Conservation (phyloP, 176 grass and related monocot genomes). For the Hordeum marinum region DNA sequence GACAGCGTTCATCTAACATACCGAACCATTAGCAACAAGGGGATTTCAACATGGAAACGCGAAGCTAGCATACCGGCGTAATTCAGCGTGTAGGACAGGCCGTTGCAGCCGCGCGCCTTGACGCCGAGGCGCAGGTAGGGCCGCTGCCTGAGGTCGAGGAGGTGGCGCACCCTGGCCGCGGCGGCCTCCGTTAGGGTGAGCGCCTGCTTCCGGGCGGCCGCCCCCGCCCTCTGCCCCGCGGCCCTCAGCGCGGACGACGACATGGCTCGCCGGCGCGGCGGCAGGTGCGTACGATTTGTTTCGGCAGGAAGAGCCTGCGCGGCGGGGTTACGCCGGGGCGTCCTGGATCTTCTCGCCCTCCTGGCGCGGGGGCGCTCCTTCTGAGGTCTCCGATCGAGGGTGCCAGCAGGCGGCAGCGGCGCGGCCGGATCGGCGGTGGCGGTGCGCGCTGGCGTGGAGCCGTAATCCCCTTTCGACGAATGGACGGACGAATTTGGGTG, state of each 20-base stretch:
- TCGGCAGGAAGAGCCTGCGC: background rate
- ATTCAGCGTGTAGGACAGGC: slow-evolving; percentile 87
- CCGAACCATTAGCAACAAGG: background rate
- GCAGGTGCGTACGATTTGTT: background rate
- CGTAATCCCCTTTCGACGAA: background rate
- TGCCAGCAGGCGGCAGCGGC: too few species aligned
- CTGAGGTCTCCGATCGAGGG: background rate
- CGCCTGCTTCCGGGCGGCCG: slow-evolving; percentile 52
- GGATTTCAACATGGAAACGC: background rate
- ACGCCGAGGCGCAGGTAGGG: slow-evolving; percentile 70
- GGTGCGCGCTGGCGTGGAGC: background rate
- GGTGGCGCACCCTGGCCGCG: slow-evolving; percentile 52
- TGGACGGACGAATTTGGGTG: background rate
- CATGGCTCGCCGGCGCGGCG: slow-evolving; percentile 1
- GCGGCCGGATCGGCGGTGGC: background rate
- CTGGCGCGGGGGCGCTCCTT: too few species aligned
- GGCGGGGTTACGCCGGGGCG: background rate
- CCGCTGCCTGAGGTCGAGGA: slow-evolving; percentile 66
- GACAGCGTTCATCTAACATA: background rate
- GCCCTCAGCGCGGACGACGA: slow-evolving; percentile 54
- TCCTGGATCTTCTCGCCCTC: background rate
- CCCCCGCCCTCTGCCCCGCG: slow-evolving; percentile 28
- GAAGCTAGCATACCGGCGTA: slow-evolving; percentile 50
- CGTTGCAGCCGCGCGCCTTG: slow-evolving; percentile 82
- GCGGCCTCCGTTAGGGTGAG: slow-evolving; percentile 57